Base-by-base conservation (phyloP, 2,329 filamentous ascomycete species). In the Ceratocystiopsis sp. region DNA sequence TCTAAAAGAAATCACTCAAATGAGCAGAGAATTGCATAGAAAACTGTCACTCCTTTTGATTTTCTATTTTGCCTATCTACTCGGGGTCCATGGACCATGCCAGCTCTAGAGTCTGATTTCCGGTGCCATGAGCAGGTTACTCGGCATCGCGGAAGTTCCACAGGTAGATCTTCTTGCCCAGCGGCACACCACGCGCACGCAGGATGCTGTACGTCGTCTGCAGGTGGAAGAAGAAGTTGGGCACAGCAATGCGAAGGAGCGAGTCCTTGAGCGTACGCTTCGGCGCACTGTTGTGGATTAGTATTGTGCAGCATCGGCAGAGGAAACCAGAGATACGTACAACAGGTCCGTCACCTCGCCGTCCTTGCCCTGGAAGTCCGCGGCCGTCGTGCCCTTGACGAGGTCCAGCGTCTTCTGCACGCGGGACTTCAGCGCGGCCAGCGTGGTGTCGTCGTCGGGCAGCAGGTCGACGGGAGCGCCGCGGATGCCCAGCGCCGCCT, bases 221-320 rank as follows among this genome's bases (percentile, higher is more conserved):
- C 5, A 70, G 46, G 51, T 80, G 76, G 54, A 80, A 80, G 55
- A 64, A 75, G 51, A 77, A 65, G 53, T 78, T 78, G 13, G 74
- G 73, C 35, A 76, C 45, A 3, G 58, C 62, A 21, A 21, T 21
- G 21, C 21, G 21, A 8, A 61, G 48, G 7, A 71, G 50, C 45
- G 71, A 75, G 0, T 58, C 55, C 40, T 51, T 48, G 35, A 45
- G 49, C 14, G 48, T 44, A 17, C 53, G 39, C 37, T 48, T 50
- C 32, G 47, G 15, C 12, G 46, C 39, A 6, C 41, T 47, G 13
- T 6, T 5, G 13, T 39, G n/a, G n/a, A n/a, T n/a, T n/a, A n/a
- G n/a, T n/a, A n/a, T n/a, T n/a, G n/a, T 21, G 21, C 4, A 21
- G 21, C 21, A 21, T 21, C 8, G 8, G 21, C 21, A 21, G 8